phyloP scores from a whole-genome alignment of 371 early-diverging fungal species.

The Mortierella sp. region DNA sequence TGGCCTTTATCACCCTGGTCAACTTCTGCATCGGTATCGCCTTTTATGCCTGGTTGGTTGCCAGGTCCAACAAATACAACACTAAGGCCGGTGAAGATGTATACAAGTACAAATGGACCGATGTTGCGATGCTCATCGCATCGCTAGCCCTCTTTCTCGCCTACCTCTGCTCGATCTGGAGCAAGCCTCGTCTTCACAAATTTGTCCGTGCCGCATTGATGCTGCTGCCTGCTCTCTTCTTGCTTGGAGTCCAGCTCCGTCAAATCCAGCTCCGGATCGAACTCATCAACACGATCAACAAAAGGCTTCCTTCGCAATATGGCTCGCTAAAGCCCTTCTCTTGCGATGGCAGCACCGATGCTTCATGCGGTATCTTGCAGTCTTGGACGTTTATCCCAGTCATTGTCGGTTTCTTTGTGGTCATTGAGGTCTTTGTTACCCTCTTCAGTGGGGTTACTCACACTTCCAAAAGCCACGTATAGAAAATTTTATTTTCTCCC shows the following conservation, averaged over 20 bases:
- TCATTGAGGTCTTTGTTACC: not conserved
- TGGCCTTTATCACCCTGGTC: not conserved
- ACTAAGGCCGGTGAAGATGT: too few relatives aligned
- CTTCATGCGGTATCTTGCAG: not conserved
- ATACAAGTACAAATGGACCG: not conserved
- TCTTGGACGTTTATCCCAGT: not conserved
- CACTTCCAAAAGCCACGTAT: too few relatives aligned
- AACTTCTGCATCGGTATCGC: not conserved
- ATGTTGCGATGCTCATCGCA: not conserved
- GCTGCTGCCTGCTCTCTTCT: not conserved
- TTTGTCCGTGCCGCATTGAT: not conserved
- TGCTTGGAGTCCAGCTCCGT: not conserved
- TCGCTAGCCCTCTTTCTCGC: not conserved
- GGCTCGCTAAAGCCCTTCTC: not conserved
- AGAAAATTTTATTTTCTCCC: too few relatives aligned
- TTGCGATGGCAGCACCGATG: not conserved
- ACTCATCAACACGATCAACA: not conserved
- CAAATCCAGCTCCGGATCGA: not conserved
- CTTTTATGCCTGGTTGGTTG: not conserved
- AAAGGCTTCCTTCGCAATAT: not conserved
- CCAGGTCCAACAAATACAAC: not conserved
- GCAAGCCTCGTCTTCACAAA: not conserved
- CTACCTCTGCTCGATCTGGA: not conserved
- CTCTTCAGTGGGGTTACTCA: not conserved
- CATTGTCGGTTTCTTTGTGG: not conserved